Percentiles rank a stretch among this genome's conserved stretches.
phyloP scores from a whole-genome alignment of 2,329 filamentous ascomycete species.

The Penicillium sp. region DNA sequence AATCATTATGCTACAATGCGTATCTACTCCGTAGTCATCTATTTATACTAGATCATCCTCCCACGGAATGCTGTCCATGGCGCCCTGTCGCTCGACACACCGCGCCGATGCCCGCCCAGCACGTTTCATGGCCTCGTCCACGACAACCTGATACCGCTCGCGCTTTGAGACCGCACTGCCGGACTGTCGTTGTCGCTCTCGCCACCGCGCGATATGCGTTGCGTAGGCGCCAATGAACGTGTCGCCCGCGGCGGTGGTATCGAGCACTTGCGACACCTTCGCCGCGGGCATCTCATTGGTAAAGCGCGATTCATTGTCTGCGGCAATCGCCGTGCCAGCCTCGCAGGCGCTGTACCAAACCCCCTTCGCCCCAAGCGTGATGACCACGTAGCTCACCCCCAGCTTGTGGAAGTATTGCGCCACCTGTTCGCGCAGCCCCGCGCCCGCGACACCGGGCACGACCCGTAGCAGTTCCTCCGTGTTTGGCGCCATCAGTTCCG shows the following conservation, averaged over 20 bases:
- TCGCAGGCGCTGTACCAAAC: slow-evolving; percentile 61
- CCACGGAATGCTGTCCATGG: slow-evolving; percentile 48
- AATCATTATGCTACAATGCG: too few relatives aligned
- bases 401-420: slow-evolving; percentile 59
- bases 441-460: slow-evolving; percentile 30
- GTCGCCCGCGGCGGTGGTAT: slow-evolving; percentile 91
- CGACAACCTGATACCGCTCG: slow-evolving; percentile 40
- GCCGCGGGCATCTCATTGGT: slow-evolving; percentile 54
- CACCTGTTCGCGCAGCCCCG: slow-evolving; percentile 53
- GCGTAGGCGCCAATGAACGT: slow-evolving; percentile 91
- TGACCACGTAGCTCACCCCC: slow-evolving; percentile 72
- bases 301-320: slow-evolving; percentile 26
- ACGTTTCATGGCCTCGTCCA: slow-evolving; percentile 41
- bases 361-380: slow-evolving; percentile 81
- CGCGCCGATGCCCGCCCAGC: slow-evolving; percentile 43
- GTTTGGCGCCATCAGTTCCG: slow-evolving; percentile 64
- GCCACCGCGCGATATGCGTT: slow-evolving; percentile 60
- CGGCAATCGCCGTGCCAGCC: slow-evolving; percentile 40
- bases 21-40: not conserved
- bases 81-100: slow-evolving; percentile 43
- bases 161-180: slow-evolving; percentile 40
- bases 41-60: slow-evolving; percentile 34
- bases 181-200: slow-evolving; percentile 45
- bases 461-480: slow-evolving; percentile 26
- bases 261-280: slow-evolving; percentile 70